These are phyloP conservation scores for Micromonas pusilla DNA, from an alignment of 139 green algal genomes.

Conservation along the genomic window DNA sequence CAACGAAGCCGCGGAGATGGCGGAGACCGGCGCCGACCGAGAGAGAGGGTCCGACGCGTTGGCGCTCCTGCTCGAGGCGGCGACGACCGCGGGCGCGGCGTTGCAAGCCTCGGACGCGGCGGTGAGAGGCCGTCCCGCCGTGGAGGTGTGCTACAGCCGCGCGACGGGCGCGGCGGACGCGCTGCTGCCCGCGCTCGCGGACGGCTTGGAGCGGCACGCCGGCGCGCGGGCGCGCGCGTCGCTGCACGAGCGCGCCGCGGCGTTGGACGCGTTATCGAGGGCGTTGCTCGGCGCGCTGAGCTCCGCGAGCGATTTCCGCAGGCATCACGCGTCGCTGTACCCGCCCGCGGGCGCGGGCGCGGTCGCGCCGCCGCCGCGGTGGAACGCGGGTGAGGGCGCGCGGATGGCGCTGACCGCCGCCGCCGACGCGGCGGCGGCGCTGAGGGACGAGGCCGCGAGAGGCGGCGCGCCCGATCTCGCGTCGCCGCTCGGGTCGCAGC, in stretches of 20 bases:
- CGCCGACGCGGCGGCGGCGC: neutral
- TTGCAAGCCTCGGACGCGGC: neutral
- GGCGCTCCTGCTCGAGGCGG: neutral
- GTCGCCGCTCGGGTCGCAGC: neutral
- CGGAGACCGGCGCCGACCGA: neutral
- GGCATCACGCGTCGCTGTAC: neutral
- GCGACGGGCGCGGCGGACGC: neutral
- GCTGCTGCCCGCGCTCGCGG: neutral
- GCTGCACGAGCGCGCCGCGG: neutral
- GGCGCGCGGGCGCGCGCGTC: neutral
- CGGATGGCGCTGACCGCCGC: neutral
- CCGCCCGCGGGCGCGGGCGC: neutral
- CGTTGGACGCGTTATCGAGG: neutral
- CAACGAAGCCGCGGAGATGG: neutral
- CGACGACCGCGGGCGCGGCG: neutral
- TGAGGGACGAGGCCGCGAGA: neutral
- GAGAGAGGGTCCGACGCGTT: neutral
- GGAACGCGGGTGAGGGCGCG: neutral
- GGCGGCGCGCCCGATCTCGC: neutral
- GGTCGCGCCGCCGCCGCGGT: neutral
- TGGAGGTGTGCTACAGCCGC: constrained; percentile 15
- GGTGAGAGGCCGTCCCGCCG: neutral
- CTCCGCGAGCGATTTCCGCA: neutral
- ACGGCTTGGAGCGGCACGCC: neutral
- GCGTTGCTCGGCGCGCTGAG: neutral